Evolutionary conservation across 2,329 filamentous ascomycete species (phyloP).

Genomic region (Nakataea oryzae): DNA sequence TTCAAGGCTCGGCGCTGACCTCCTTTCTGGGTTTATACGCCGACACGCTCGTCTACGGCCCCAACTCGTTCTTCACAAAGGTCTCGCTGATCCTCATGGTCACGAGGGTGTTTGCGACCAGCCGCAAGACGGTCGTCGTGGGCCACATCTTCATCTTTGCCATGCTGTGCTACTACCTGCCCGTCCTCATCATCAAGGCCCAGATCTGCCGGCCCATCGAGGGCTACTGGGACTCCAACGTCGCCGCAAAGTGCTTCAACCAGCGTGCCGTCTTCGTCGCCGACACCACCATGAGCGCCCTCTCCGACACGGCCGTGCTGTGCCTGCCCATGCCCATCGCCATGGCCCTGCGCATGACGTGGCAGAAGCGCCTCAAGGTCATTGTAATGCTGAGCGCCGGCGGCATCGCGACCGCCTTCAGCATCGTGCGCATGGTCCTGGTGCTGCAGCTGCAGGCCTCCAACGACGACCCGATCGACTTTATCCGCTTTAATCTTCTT

Average conservation of each 20-base stretch:
- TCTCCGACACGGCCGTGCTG: conserved; percentile 1
- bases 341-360: background rate
- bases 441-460: background rate
- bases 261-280: background rate
- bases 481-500: conserved; percentile 1
- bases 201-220: background rate
- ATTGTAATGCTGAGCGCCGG: background rate
- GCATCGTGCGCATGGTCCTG: background rate
- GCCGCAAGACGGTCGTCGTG: conserved; percentile 14
- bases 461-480: background rate
- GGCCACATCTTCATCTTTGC: conserved; percentile 32
- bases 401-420: background rate
- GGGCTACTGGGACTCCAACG: background rate
- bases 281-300: conserved; percentile 1
- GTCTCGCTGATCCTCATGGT: background rate
- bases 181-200: background rate
- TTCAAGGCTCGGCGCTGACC: background rate
- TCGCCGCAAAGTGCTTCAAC: background rate
- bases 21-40: background rate
- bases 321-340: background rate
- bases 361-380: background rate
- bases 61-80: conserved; percentile 1
- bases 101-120: background rate
- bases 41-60: background rate
- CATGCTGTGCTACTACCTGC: conserved; percentile 5